Percentiles rank a stretch among this genome's conserved stretches.
These are phyloP conservation scores for Dendrostoma leiphaemia DNA, from an alignment of 2,329 filamentous ascomycete genomes.

Conservation along the genomic window DNA sequence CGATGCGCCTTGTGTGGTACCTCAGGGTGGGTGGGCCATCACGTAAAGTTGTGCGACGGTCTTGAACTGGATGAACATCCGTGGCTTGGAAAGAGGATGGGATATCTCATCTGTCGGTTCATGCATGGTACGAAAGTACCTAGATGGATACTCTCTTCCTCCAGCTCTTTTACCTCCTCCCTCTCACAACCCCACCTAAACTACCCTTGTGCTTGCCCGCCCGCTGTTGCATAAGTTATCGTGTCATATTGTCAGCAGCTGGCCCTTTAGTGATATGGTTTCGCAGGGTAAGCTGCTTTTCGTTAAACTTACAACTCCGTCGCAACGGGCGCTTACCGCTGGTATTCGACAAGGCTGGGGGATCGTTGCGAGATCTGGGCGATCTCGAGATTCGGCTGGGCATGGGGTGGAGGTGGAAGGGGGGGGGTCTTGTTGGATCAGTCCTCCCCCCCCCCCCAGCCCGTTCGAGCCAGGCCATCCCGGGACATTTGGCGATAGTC, in stretches of 20 bases:
- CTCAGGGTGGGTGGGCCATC: too few relatives aligned
- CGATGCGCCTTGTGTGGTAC: too few relatives aligned
- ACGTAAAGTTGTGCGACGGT: too few relatives aligned
- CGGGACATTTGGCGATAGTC: background rate
- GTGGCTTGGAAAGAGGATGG: too few relatives aligned
- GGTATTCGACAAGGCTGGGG: conserved; percentile 13
- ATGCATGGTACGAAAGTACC: too few relatives aligned
- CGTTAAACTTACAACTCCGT: background rate
- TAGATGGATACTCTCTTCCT: too few relatives aligned
- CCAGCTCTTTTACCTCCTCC: too few relatives aligned
- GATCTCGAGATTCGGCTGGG: conserved; percentile 11
- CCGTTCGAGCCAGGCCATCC: background rate
- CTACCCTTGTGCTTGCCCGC: background rate
- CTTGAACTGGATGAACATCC: too few relatives aligned
- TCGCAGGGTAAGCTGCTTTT: background rate
- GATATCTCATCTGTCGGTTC: too few relatives aligned
- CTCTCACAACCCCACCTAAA: background rate
- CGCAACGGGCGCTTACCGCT: conserved; percentile 17
- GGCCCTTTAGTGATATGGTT: background rate
- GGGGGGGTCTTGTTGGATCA: conserved; percentile 10
- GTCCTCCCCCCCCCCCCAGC: too few relatives aligned
- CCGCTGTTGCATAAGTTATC: background rate
- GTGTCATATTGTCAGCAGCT: background rate
- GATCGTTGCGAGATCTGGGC: conserved; percentile 19
- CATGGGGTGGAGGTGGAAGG: background rate